Percentiles rank a stretch among this genome's conserved stretches.
phyloP scores from a whole-genome alignment of 768 basidiomycete species.

The Tricholoma sp. region DNA sequence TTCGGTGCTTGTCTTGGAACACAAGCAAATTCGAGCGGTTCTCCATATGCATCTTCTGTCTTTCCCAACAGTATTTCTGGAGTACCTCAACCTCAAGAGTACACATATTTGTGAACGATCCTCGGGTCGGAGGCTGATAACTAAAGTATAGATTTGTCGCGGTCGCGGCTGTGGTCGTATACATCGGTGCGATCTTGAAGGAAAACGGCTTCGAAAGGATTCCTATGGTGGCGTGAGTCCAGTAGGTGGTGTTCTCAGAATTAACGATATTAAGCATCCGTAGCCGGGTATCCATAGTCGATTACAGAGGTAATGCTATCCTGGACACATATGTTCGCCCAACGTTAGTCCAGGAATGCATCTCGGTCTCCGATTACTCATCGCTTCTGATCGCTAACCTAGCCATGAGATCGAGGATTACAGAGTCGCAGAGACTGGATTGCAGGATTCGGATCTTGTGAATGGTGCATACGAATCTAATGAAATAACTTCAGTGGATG shows the following conservation, averaged over 20 bases:
- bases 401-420: slow-evolving; percentile 47
- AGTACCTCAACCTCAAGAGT: slow-evolving; percentile 9
- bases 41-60: background rate
- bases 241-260: background rate
- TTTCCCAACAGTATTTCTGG: background rate
- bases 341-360: slow-evolving; percentile 33
- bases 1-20: slow-evolving; percentile 1
- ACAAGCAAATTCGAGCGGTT: background rate
- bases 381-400: background rate
- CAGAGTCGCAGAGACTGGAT: slow-evolving; percentile 40
- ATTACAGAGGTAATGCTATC: slow-evolving; percentile 40
- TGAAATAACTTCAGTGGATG: background rate
- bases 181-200: slow-evolving; percentile 28
- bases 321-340: slow-evolving; percentile 50
- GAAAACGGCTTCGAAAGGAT: slow-evolving; percentile 23
- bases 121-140: background rate
- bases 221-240: slow-evolving; percentile 50
- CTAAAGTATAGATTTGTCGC: slow-evolving; percentile 36
- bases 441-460: slow-evolving; percentile 33
- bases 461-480: slow-evolving; percentile 26
- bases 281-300: slow-evolving; percentile 47
- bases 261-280: background rate
- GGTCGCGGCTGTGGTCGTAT: slow-evolving; percentile 40
- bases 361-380: background rate
- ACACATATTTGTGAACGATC: background rate